Evolutionary conservation across 2,329 filamentous ascomycete genomes (phyloP).

Genomic region (Penicillium crustosum): DNA sequence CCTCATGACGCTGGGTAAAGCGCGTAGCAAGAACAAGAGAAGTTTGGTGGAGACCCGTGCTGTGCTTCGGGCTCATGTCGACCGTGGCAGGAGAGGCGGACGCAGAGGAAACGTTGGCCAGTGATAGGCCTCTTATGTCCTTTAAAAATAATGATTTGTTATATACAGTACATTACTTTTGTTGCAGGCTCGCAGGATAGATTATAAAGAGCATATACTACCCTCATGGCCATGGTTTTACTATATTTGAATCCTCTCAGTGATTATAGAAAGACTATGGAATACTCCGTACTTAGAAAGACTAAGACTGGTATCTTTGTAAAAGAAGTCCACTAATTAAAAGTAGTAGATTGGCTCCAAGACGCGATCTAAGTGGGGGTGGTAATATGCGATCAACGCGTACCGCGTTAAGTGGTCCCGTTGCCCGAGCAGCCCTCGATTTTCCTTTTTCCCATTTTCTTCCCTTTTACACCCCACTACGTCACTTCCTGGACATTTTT

Average conservation of each 20-base stretch:
- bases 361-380: neutral
- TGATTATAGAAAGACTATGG: no score
- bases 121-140: neutral
- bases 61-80: slow-evolving; percentile 76
- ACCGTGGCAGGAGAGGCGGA: slow-evolving; percentile 80
- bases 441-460: neutral
- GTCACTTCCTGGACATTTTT: neutral
- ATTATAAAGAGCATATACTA: neutral
- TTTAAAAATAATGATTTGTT: slow-evolving; percentile 10
- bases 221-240: neutral
- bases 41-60: slow-evolving; percentile 83
- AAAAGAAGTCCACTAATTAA: neutral
- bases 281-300: no score
- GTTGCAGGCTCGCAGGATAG: neutral
- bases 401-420: slow-evolving; percentile 5
- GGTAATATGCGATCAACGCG: neutral
- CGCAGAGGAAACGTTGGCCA: slow-evolving; percentile 65
- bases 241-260: neutral
- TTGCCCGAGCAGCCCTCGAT: slow-evolving; percentile 2
- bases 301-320: no score
- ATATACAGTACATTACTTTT: slow-evolving; percentile 1
- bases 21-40: slow-evolving; percentile 91
- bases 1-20: slow-evolving; percentile 95
- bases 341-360: neutral
- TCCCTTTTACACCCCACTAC: neutral